Base-by-base conservation (phyloP, 2,329 filamentous ascomycete species). In the Periconia sp. region DNA sequence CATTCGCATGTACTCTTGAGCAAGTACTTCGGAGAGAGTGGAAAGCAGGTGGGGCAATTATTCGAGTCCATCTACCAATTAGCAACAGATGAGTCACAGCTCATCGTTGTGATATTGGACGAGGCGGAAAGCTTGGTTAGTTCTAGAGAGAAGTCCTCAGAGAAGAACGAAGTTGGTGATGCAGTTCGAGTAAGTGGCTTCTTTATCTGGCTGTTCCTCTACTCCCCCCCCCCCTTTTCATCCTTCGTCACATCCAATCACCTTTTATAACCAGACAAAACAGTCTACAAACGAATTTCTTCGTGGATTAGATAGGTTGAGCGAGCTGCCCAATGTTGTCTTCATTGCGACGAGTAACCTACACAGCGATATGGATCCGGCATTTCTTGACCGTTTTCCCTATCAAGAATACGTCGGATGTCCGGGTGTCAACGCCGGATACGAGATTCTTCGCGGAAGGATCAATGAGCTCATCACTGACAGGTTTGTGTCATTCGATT, bases 291-390 rank as follows among this genome's bases (percentile, higher is more conserved):
- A 79, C 44, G 73, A 78, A 38, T 61, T 80, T 0, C 69, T 80
- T 1, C 76, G 71, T 8, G 74, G 70, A 0, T 65, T 80, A 12
- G 77, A 80, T 50, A 68, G 69, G 4, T 48, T 79, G 2, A 65
- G 71, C 17, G 48, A 63, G 19, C 58, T 69, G 17, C 57, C 66
- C 0, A 79, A 80, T 44, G 67, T 80, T 16, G 52, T 79, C 18
- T 66, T 78, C 5, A 59, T 79, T 22, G 79, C 75, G 54, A 79
- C 78, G 0, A 79, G 72, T 57, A 80, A 80, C 40, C 55, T 79
- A 7, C 59, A 75, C 11, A 60, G 57, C 10, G 71, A 70, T 7
- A 64, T 79, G 58, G 75, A 79, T 44, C 50, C 65, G 4, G 77
- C 77, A 1, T 79, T 79, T 48, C 59, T 78, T 10, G 75, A 79